Evolutionary conservation across 805 yeast species (phyloP).

Genomic region (Barnettozyma vustinii): DNA sequence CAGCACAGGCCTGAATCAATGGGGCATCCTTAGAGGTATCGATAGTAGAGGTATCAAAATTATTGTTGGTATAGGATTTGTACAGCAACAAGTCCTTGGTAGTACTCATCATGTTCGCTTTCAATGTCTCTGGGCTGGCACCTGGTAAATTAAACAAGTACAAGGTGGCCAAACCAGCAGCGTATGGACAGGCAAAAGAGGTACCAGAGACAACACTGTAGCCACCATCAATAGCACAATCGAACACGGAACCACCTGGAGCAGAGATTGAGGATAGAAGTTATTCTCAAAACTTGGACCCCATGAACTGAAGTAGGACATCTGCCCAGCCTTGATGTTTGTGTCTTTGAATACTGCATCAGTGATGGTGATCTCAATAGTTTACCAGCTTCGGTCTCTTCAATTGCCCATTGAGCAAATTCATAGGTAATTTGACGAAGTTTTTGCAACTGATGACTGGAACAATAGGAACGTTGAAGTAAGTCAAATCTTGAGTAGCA

Average conservation of each 20-base stretch:
- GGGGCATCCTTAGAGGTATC: constrained; percentile 7
- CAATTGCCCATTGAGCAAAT: constrained; percentile 10
- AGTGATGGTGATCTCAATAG: constrained; percentile 3
- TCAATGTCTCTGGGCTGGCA: constrained; percentile 5
- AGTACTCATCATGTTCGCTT: constrained; percentile 3
- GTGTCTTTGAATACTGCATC: not conserved
- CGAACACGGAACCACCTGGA: constrained; percentile 18
- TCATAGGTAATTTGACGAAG: constrained; percentile 7
- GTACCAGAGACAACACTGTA: constrained; percentile 13
- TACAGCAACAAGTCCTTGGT: constrained; percentile 5
- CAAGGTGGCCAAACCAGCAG: constrained; percentile 15
- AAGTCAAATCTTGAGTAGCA: not conserved
- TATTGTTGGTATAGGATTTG: not conserved
- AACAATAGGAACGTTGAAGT: not conserved
- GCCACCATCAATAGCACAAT: constrained; percentile 8
- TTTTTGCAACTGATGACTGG: not conserved
- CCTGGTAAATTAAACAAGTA: constrained; percentile 5
- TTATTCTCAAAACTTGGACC: constrained; percentile 17
- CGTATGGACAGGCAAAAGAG: constrained; percentile 15
- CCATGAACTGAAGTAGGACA: constrained; percentile 13
- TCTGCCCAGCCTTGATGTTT: constrained; percentile 10
- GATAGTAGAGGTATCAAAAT: constrained; percentile 7
- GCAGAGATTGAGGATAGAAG: constrained; percentile 14
- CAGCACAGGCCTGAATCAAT: constrained; percentile 14
- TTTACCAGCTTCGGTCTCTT: constrained; percentile 6